Conservation (phyloP, 2,329 filamentous ascomycete species). For the Phialophora macrospora region DNA sequence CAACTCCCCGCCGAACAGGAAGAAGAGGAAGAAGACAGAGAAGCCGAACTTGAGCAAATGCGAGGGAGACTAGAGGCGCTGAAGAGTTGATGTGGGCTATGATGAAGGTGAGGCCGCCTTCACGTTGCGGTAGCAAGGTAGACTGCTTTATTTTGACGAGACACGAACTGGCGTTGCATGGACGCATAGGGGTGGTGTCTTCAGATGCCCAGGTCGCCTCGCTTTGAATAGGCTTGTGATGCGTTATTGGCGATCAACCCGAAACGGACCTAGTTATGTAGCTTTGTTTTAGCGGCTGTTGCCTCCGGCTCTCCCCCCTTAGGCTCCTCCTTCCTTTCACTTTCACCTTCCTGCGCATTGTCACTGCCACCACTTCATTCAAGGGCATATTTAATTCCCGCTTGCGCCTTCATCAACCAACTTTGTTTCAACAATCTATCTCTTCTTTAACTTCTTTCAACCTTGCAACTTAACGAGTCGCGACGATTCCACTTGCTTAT, state of each 20-base stretch:
- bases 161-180: neutral
- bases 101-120: neutral
- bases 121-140: neutral
- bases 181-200: neutral
- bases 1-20: constrained; percentile 55
- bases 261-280: neutral
- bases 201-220: neutral
- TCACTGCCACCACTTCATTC: constrained; percentile 22
- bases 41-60: constrained; percentile 94
- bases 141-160: neutral
- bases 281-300: constrained; percentile 6
- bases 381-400: constrained; percentile 27
- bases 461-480: neutral
- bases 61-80: constrained; percentile 85
- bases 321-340: constrained; percentile 12
- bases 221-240: neutral
- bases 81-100: constrained; percentile 67
- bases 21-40: constrained; percentile 71
- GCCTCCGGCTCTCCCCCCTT: constrained; percentile 3
- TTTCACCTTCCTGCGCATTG: constrained; percentile 6
- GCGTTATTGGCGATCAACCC: neutral
- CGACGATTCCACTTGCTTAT: neutral
- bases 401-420: constrained; percentile 8
- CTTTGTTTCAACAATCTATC: constrained; percentile 6
- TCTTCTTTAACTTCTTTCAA: constrained; percentile 10